Evolutionary conservation across 768 basidiomycete genomes (phyloP).

Genomic region (Cantharellus anzutake): DNA sequence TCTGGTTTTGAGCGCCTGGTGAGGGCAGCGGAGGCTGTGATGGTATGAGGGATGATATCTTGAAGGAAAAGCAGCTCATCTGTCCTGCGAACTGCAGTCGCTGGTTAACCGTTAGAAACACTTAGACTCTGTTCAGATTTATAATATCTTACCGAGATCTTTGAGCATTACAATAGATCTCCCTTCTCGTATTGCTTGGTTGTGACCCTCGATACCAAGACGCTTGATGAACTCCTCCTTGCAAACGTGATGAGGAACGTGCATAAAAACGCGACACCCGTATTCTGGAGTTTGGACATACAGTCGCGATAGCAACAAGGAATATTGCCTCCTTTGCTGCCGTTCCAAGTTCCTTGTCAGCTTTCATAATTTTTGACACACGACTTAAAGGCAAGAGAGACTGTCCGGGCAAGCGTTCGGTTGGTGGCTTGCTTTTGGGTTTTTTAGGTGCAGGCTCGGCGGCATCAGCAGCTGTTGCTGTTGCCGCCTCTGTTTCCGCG

Average conservation of each 20-base stretch:
- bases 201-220: constrained; percentile 17
- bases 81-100: constrained; percentile 5
- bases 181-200: constrained; percentile 17
- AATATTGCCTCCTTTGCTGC: constrained; percentile 19
- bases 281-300: constrained; percentile 9
- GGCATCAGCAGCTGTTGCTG: background rate
- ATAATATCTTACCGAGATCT: constrained; percentile 15
- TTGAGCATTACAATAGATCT: constrained; percentile 17
- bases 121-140: background rate
- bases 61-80: constrained; percentile 7
- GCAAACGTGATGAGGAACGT: background rate
- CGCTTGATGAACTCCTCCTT: constrained; percentile 22
- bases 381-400: constrained; percentile 17
- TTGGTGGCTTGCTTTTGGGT: background rate
- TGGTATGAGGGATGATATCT: constrained; percentile 9
- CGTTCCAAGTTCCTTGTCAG: constrained; percentile 18
- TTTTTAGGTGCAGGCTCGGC: background rate
- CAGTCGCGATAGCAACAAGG: constrained; percentile 18
- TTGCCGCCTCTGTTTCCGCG: too few species aligned
- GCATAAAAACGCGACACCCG: background rate
- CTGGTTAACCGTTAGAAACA: background rate
- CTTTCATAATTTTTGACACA: constrained; percentile 19
- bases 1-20: background rate
- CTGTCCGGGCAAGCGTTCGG: constrained; percentile 13
- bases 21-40: constrained; percentile 5